Base-by-base conservation (phyloP, 768 basidiomycete species). In the Rickenella mellea region DNA sequence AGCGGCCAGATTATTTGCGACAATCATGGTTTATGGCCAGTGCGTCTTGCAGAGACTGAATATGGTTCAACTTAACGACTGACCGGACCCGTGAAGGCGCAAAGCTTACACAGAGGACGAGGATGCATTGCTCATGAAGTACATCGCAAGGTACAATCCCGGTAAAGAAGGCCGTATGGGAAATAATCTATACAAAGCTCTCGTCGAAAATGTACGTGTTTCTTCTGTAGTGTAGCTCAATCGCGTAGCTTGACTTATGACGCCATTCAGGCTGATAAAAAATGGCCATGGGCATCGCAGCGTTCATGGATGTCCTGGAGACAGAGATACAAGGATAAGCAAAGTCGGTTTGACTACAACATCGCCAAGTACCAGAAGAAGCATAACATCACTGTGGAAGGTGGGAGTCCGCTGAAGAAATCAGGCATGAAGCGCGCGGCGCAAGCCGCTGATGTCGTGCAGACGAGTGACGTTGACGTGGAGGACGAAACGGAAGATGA, bases 261-360 rank as follows among this genome's bases (percentile, higher is more conserved):
- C 25, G 6, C 40, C 11, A 39, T n/a, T 26, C 45, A 77, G 74
- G 55, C 46, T 19, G 44, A 61, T 0, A 49, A 51, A 0, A 57
- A 54, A 45, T 80, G 77, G 75, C 57, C 64, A 9, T 82, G 77
- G 74, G 57, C 68, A n/a, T 46, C 38, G 14, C 58, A 55, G 5
- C 81, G 80, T 53, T 3, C 76, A 2, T 74, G 67, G 73, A 64
- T 66, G n/a, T 77, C 77, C 4, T 83, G 81, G 81, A 70, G 76
- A 19, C 69, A 75, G 35, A 66, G 70, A n/a, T 83, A 82, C 48
- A 61, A 53, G 46, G 74, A 64, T 47, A 63, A 80, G 38, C 39
- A 62, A 28, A 49, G 26, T 0, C 19, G 48, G 0, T 78, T 76
- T 40, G 67, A 80, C 45, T 21, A 8, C 2, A 39, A 35, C n/a